Conservation (phyloP, 495 filamentous ascomycete genomes). For the Immersiella caudata region DNA sequence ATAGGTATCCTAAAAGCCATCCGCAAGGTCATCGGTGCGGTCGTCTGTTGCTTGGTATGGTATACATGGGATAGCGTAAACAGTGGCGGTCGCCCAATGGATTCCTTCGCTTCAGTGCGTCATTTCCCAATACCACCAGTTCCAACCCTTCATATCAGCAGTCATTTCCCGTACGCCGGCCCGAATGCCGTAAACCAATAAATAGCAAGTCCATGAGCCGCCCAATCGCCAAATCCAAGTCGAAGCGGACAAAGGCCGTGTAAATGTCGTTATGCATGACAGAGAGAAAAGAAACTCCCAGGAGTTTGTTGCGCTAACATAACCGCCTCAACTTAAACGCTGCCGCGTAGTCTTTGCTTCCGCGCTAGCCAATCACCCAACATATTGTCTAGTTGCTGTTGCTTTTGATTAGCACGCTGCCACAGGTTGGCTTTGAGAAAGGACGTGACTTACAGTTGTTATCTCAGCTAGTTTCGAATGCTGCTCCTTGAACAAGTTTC, state of each 20-base stretch:
- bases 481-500: constrained; percentile 79
- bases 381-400: constrained; percentile 77
- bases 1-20: neutral
- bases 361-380: constrained; percentile 78
- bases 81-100: neutral
- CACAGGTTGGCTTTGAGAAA: constrained; percentile 17
- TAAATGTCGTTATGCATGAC: constrained; percentile 7
- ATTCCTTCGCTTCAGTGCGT: neutral
- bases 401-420: constrained; percentile 27
- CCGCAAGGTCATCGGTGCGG: neutral
- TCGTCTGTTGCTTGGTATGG: neutral
- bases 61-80: neutral
- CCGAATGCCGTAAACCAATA: neutral
- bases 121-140: neutral
- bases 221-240: neutral
- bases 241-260: constrained; percentile 16
- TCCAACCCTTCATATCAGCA: neutral
- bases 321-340: constrained; percentile 32
- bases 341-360: constrained; percentile 57
- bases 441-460: constrained; percentile 59
- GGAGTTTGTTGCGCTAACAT: neutral
- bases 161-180: neutral
- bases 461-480: constrained; percentile 81
- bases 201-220: neutral
- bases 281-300: neutral